These are phyloP conservation scores for Boletus fagicola DNA, from an alignment of 768 basidiomycete genomes.

Conservation along the genomic window DNA sequence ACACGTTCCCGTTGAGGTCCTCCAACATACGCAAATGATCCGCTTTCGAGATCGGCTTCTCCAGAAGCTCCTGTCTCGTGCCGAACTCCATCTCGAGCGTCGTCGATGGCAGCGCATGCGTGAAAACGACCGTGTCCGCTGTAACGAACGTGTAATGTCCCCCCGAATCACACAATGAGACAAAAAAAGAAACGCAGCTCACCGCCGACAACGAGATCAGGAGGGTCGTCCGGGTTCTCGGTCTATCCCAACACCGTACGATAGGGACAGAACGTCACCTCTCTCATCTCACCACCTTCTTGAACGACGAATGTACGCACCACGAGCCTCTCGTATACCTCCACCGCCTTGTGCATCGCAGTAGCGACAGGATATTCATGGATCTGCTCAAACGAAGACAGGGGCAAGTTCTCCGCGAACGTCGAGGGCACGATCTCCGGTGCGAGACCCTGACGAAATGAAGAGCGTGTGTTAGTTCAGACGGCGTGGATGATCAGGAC, in stretches of 20 bases:
- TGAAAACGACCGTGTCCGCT: slow-evolving; percentile 97
- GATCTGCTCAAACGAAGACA: slow-evolving; percentile 64
- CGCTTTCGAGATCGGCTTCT: slow-evolving; percentile 77
- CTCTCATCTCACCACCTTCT: not conserved
- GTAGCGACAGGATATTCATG: slow-evolving; percentile 78
- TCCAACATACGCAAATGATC: slow-evolving; percentile 88
- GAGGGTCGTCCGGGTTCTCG: slow-evolving; percentile 62
- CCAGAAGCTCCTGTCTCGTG: slow-evolving; percentile 70
- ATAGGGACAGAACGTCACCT: not conserved
- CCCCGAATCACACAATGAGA: not conserved
- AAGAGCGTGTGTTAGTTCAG: not conserved
- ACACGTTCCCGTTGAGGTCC: slow-evolving; percentile 80
- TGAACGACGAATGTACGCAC: slow-evolving; percentile 36
- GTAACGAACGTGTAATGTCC: not conserved
- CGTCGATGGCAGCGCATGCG: slow-evolving; percentile 62
- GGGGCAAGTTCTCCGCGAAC: slow-evolving; percentile 76
- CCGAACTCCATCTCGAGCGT: slow-evolving; percentile 43
- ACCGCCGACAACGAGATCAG: slow-evolving; percentile 82
- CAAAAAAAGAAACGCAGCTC: slow-evolving; percentile 7
- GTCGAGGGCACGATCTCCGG: slow-evolving; percentile 73
- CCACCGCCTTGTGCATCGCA: slow-evolving; percentile 75
- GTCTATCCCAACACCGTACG: slow-evolving; percentile 27
- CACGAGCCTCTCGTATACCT: slow-evolving; percentile 85
- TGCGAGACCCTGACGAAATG: slow-evolving; percentile 47
- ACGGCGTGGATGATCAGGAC: not conserved